These are phyloP conservation scores for Pterothamnion heteromorphum DNA, from an alignment of 31 red algal species.

Conservation along the genomic window DNA sequence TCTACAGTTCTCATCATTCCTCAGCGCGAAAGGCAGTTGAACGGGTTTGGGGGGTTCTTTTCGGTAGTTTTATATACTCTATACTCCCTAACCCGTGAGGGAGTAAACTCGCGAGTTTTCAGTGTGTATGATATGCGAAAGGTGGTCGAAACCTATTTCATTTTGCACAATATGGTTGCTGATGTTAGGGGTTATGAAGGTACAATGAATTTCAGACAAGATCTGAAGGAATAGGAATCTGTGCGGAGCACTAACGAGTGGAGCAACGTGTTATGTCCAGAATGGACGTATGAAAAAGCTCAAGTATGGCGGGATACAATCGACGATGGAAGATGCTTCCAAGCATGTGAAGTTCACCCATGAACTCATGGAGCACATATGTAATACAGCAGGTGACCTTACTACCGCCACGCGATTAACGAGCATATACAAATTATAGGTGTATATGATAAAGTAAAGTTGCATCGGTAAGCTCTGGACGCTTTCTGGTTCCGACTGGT, in stretches of 20 bases:
- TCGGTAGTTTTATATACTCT: neutral
- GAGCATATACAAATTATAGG: no score
- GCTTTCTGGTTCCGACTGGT: no score
- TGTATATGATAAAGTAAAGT: no score
- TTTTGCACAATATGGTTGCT: neutral
- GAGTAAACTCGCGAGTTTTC: neutral
- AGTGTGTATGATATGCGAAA: neutral
- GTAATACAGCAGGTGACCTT: neutral
- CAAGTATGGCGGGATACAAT: neutral
- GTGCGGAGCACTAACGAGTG: neutral
- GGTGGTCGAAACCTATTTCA: neutral
- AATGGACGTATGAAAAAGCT: neutral
- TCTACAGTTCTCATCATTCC: neutral
- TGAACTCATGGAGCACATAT: neutral
- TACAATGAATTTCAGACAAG: neutral
- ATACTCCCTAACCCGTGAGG: no score
- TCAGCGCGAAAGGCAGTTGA: neutral
- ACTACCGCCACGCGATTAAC: no score
- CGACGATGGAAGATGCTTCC: neutral
- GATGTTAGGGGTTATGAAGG: neutral
- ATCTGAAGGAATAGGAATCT: neutral
- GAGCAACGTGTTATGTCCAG: neutral
- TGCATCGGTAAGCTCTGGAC: no score
- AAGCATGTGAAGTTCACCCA: neutral
- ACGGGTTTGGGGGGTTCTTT: neutral